phyloP scores from a whole-genome alignment of 345 rosid genomes.

The Acer saccharum region DNA sequence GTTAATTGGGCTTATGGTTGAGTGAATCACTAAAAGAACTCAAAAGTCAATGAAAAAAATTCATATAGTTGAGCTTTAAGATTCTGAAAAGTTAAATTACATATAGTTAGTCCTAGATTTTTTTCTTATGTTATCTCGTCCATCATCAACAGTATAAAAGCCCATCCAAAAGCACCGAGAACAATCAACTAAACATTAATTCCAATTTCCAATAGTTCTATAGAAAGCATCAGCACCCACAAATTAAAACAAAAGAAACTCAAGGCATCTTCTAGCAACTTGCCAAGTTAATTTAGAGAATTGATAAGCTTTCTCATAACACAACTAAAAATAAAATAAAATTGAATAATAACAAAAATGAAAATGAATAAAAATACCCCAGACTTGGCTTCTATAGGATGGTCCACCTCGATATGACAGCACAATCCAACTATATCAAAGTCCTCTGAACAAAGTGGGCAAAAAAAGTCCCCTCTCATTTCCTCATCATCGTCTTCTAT shows the following conservation, averaged over 20 bases:
- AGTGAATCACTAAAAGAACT: not conserved
- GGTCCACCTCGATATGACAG: conserved; percentile 64
- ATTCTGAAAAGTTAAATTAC: not conserved
- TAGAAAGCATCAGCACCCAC: not conserved
- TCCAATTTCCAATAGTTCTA: not conserved
- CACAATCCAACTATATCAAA: conserved; percentile 55
- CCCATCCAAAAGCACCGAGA: conserved; percentile 1
- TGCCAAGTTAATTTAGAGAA: not conserved
- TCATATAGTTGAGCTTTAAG: conserved; percentile 7
- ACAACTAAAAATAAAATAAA: conserved; percentile 5
- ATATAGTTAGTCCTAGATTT: not conserved
- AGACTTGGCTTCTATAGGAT: conserved; percentile 54
- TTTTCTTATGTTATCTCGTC: not conserved
- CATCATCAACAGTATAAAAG: conserved; percentile 14
- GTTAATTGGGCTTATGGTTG: not conserved
- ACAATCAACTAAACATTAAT: not conserved
- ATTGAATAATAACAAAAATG: not conserved
- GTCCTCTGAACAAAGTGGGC: conserved; percentile 71
- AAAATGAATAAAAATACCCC: conserved; percentile 41
- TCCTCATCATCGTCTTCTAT: conserved; percentile 53
- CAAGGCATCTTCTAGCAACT: not conserved
- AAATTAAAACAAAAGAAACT: not conserved
- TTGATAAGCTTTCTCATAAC: not conserved
- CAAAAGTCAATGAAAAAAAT: not conserved
- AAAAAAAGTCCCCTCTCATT: conserved; percentile 49